These are phyloP conservation scores for Cucumis cinereus DNA, from an alignment of 306 rosid genomes.

Conservation along the genomic window DNA sequence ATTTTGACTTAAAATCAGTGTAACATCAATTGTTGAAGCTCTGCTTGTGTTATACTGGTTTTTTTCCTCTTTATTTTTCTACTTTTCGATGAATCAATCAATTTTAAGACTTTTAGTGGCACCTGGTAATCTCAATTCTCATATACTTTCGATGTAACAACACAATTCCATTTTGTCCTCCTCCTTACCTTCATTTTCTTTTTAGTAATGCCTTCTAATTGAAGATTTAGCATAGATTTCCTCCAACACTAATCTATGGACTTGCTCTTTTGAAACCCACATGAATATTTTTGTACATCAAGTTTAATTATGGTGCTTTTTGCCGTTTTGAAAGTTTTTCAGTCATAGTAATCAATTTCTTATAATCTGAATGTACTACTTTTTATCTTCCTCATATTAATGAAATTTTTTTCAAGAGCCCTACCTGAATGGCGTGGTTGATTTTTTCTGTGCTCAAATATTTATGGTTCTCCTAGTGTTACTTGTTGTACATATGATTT, in stretches of 20 bases:
- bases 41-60: neutral
- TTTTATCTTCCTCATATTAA: neutral
- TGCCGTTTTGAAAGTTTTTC: neutral
- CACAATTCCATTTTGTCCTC: neutral
- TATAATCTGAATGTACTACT: neutral
- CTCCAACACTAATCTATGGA: neutral
- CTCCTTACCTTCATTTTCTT: neutral
- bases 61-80: neutral
- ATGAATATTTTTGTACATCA: neutral
- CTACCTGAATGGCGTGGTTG: neutral
- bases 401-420: neutral
- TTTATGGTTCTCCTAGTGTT: neutral
- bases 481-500: neutral
- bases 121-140: neutral
- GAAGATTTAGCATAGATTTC: neutral
- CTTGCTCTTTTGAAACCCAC: neutral
- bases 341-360: neutral
- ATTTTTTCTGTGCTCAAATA: neutral
- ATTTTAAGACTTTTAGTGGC: neutral
- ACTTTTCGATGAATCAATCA: neutral
- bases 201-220: neutral
- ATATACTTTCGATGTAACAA: neutral
- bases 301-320: neutral
- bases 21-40: neutral
- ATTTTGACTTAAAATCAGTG: neutral